phyloP scores from a whole-genome alignment of 2,329 filamentous ascomycete species.

The Immersiporthe knoxdaviesiana region DNA sequence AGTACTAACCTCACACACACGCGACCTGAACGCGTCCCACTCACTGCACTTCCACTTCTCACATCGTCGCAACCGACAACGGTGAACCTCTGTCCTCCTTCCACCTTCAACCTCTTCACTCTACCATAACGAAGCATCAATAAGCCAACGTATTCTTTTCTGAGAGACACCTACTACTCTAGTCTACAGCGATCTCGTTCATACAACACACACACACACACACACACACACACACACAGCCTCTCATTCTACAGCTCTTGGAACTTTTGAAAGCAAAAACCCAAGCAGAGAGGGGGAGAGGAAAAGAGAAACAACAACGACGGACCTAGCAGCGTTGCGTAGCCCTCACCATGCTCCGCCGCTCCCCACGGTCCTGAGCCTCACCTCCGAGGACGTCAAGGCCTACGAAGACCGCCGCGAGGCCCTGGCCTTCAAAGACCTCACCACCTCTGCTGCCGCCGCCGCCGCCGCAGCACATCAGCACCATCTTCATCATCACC shows the following conservation, averaged over 20 bases:
- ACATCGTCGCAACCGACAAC: no score
- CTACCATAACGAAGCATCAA: neutral
- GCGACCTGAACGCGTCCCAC: neutral
- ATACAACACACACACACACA: no score
- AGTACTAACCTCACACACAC: neutral
- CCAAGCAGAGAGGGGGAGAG: no score
- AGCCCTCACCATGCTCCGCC: conserved; percentile 41
- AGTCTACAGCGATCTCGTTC: no score
- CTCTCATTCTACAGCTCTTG: no score
- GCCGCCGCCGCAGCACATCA: neutral
- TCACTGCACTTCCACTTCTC: neutral
- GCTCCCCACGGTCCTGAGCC: conserved; percentile 68
- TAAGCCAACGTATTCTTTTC: neutral
- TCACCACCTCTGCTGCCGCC: conserved; percentile 16
- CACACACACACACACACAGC: no score
- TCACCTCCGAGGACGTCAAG: conserved; percentile 72
- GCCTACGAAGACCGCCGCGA: conserved; percentile 66
- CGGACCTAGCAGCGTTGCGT: no score
- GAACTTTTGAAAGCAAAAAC: no score
- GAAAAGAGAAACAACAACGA: no score
- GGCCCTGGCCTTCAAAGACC: conserved; percentile 40
- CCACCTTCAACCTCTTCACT: neutral
- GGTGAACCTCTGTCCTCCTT: neutral
- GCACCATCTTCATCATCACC: conserved; percentile 11
- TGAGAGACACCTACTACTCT: no score